Evolutionary conservation across 805 yeast genomes (phyloP).

Genomic region (Candida khao-thaluensis): DNA sequence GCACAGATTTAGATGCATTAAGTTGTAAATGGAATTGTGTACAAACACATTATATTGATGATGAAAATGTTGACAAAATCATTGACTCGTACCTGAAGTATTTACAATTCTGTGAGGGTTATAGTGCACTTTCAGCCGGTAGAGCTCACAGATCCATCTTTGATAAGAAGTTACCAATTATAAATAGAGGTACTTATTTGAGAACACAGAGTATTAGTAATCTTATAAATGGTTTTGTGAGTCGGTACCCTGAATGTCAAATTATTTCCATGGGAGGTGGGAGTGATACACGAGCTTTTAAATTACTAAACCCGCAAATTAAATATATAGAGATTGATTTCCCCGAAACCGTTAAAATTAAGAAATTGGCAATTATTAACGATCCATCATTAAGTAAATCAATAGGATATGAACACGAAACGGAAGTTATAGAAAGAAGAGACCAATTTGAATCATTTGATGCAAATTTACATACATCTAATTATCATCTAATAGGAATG

Average conservation of each 20-base stretch:
- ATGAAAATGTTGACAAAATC: conserved; percentile 32
- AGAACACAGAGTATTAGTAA: conserved; percentile 54
- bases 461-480: conserved; percentile 32
- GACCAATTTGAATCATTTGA: conserved; percentile 24
- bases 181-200: conserved; percentile 69
- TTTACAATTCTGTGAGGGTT: conserved; percentile 40
- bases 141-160: conserved; percentile 41
- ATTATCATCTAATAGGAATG: conserved; percentile 52
- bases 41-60: conserved; percentile 47
- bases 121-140: conserved; percentile 37
- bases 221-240: conserved; percentile 43
- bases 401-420: conserved; percentile 16
- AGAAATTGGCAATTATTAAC: conserved; percentile 46
- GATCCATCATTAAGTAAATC: conserved; percentile 26
- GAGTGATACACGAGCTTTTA: conserved; percentile 69
- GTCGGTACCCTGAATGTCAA: conserved; percentile 37
- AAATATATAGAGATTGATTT: conserved; percentile 66
- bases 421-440: conserved; percentile 15
- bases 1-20: conserved; percentile 72
- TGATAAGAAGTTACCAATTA: conserved; percentile 56
- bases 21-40: conserved; percentile 60
- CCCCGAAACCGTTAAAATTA: conserved; percentile 49
- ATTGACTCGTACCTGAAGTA: conserved; percentile 35
- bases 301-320: conserved; percentile 38
- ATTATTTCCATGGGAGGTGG: conserved; percentile 79